A percentile compares a stretch with the other conserved stretches of the same genome.
Conservation (phyloP, 345 rosid species). For the Rhizophora mangle region DNA sequence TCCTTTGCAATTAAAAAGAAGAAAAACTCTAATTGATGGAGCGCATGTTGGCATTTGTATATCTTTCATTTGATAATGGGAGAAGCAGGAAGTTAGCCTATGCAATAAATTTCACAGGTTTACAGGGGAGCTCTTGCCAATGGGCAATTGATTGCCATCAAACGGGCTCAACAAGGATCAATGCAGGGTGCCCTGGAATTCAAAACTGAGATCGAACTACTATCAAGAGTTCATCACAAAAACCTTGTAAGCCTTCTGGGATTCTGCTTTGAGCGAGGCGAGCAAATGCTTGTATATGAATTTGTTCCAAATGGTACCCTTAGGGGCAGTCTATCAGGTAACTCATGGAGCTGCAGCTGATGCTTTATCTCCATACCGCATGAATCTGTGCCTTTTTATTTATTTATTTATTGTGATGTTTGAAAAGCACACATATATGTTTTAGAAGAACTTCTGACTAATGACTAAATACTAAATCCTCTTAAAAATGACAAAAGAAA, state of each 20-base stretch:
- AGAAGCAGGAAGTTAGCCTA: too few relatives aligned
- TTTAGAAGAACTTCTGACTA: too few relatives aligned
- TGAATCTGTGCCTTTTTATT: neutral
- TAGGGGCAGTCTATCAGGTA: conserved; percentile 28
- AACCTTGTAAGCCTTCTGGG: conserved; percentile 29
- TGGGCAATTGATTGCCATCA: conserved; percentile 27
- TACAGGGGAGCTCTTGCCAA: conserved; percentile 27
- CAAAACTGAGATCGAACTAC: conserved; percentile 30
- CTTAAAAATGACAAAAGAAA: too few relatives aligned
- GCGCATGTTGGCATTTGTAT: too few relatives aligned
- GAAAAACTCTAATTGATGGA: too few relatives aligned
- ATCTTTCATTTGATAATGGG: too few relatives aligned
- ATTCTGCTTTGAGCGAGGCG: conserved; percentile 28
- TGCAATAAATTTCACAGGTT: conserved; percentile 17
- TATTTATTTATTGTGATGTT: too few relatives aligned
- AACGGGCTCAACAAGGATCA: conserved; percentile 29
- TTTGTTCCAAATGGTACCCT: conserved; percentile 28
- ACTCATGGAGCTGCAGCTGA: conserved; percentile 28
- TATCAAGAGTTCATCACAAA: conserved; percentile 34
- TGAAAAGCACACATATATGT: too few relatives aligned
- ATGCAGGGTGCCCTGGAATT: conserved; percentile 28
- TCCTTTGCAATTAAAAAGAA: too few relatives aligned
- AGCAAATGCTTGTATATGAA: conserved; percentile 30
- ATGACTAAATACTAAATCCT: too few relatives aligned
- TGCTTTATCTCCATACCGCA: neutral